Conservation (phyloP, 352 stramenopile species). For the Aphanomyces cochlioides region DNA sequence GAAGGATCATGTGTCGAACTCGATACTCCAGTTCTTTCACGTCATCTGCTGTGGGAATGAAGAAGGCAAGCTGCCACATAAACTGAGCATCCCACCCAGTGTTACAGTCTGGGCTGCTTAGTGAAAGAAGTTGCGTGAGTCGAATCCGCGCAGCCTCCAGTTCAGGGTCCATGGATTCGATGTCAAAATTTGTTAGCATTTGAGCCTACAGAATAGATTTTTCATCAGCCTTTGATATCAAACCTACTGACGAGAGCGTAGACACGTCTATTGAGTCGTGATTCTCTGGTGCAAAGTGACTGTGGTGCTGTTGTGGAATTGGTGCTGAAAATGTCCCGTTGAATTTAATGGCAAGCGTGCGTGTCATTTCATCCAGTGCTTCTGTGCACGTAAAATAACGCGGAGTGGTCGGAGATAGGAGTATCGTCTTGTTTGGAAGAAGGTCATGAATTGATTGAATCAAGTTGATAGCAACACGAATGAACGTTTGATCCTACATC, state of each 20-base stretch:
- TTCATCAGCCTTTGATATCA: no score
- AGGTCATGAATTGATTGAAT: conserved; percentile 41
- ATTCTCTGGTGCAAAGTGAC: no score
- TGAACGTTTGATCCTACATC: conserved; percentile 41
- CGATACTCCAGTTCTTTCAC: conserved; percentile 47
- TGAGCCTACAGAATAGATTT: no score
- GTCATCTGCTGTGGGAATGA: conserved; percentile 46
- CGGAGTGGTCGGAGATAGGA: neutral
- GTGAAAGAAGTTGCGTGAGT: conserved; percentile 8
- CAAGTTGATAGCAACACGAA: conserved; percentile 35
- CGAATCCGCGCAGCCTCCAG: conserved; percentile 12
- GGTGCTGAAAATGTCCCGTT: no score
- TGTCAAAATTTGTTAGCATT: conserved; percentile 13
- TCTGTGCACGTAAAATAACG: conserved; percentile 5
- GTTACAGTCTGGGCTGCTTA: conserved; percentile 39
- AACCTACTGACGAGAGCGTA: no score
- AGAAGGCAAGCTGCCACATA: conserved; percentile 58
- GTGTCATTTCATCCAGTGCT: conserved; percentile 16
- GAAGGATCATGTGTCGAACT: conserved; percentile 37
- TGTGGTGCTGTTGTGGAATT: no score
- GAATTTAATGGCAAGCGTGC: conserved; percentile 12
- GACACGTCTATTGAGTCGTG: no score
- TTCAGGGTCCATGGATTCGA: neutral
- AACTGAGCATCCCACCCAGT: conserved; percentile 48
- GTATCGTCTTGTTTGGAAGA: conserved; percentile 15